These are phyloP conservation scores for Penicillium goetzii DNA, from an alignment of 495 filamentous ascomycete genomes.

Conservation along the genomic window DNA sequence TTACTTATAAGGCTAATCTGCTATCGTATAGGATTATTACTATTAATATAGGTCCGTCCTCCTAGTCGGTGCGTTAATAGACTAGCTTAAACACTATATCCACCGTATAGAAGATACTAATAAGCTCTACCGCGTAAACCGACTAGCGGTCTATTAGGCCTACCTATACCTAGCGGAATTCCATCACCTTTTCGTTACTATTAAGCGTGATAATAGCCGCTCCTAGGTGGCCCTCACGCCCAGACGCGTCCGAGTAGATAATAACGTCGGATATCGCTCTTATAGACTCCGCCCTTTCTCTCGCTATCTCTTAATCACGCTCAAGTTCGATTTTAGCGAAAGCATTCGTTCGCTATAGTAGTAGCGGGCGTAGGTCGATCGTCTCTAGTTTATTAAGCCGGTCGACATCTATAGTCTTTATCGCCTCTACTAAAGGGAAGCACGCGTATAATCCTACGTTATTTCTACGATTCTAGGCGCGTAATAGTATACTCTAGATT, in stretches of 20 bases:
- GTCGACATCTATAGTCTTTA: slow-evolving; percentile 20
- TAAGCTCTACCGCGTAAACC: slow-evolving; percentile 28
- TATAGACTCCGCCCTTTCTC: slow-evolving; percentile 19
- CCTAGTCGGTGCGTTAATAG: slow-evolving; percentile 4
- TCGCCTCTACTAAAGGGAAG: slow-evolving; percentile 24
- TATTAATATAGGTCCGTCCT: background rate
- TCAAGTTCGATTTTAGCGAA: slow-evolving; percentile 31
- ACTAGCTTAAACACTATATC: slow-evolving; percentile 19
- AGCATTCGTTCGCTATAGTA: slow-evolving; percentile 22
- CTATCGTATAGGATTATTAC: slow-evolving; percentile 24
- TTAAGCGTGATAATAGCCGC: slow-evolving; percentile 16
- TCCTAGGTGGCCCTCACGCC: slow-evolving; percentile 19
- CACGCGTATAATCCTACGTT: slow-evolving; percentile 8
- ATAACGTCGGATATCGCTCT: slow-evolving; percentile 15
- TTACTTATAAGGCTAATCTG: slow-evolving; percentile 25
- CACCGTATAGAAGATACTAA: slow-evolving; percentile 28
- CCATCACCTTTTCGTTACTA: slow-evolving; percentile 8
- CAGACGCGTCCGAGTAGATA: slow-evolving; percentile 21
- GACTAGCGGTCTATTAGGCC: slow-evolving; percentile 29
- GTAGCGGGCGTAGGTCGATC: slow-evolving; percentile 8
- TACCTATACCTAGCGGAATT: slow-evolving; percentile 26
- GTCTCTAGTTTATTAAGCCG: slow-evolving; percentile 22
- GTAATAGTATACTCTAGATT: background rate
- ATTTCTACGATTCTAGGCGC: slow-evolving; percentile 4
- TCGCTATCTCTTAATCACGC: slow-evolving; percentile 25